phyloP scores from a whole-genome alignment of 2,329 filamentous ascomycete genomes.

The Hypocreales sp. region DNA sequence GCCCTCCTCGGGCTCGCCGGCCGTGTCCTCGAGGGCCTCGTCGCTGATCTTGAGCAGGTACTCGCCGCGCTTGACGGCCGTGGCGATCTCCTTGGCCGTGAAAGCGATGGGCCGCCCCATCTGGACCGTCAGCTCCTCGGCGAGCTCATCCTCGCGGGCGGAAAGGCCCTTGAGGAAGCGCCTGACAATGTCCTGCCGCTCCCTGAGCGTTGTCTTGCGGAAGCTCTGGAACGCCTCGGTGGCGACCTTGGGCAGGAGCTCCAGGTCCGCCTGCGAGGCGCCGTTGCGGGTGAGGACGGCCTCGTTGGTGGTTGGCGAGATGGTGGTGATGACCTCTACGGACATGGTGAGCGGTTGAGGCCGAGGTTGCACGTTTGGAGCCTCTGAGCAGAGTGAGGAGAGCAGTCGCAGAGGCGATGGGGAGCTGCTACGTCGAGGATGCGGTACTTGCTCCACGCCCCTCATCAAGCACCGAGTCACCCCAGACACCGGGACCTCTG shows the following conservation, averaged over 20 bases:
- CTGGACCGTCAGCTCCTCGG: conserved; percentile 75
- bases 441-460: no score
- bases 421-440: no score
- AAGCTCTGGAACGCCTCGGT: conserved; percentile 63
- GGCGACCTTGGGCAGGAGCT: conserved; percentile 55
- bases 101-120: conserved; percentile 92
- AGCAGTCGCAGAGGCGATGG: no score
- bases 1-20: conserved; percentile 70
- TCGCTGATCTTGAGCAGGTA: conserved; percentile 75
- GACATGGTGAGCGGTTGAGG: conserved; percentile 43
- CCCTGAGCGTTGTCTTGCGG: conserved; percentile 55
- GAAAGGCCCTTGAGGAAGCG: conserved; percentile 60
- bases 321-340: conserved; percentile 54
- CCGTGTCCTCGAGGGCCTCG: conserved; percentile 63
- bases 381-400: no score
- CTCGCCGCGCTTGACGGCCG: conserved; percentile 70
- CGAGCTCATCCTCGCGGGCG: conserved; percentile 63
- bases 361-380: no score
- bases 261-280: conserved; percentile 53
- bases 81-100: conserved; percentile 67
- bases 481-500: no score
- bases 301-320: conserved; percentile 82
- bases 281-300: conserved; percentile 67
- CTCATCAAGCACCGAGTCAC: no score
- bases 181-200: conserved; percentile 67